Conservation (phyloP, 1,139 yeast species). For the Suhomyces choctaworum region DNA sequence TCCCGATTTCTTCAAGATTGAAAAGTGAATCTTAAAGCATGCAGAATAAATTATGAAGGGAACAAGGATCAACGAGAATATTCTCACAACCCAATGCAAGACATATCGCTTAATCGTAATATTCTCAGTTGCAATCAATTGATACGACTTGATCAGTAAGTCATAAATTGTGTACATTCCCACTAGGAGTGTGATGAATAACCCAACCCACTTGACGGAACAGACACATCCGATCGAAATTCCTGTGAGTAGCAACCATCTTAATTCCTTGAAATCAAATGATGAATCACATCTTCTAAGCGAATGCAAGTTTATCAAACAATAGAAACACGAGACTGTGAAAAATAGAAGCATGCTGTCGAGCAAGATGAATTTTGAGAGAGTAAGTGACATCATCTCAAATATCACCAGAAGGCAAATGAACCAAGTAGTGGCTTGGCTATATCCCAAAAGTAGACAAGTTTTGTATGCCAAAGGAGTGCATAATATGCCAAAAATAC, state of each 20-base stretch:
- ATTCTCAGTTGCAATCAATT: constrained; percentile 31
- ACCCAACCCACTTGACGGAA: constrained; percentile 94
- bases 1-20: constrained; percentile 72
- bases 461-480: constrained; percentile 67
- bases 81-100: constrained; percentile 72
- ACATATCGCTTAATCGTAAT: constrained; percentile 40
- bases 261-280: constrained; percentile 46
- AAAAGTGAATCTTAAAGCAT: constrained; percentile 80
- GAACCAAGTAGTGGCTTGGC: constrained; percentile 50
- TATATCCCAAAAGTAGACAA: constrained; percentile 50
- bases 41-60: constrained; percentile 70
- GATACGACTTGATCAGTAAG: constrained; percentile 64
- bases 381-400: constrained; percentile 64
- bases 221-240: constrained; percentile 87
- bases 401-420: constrained; percentile 60
- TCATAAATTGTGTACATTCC: constrained; percentile 86
- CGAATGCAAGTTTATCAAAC: constrained; percentile 56
- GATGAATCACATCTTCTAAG: constrained; percentile 39
- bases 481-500: constrained; percentile 60
- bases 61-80: constrained; percentile 65
- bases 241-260: constrained; percentile 71
- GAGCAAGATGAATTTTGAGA: constrained; percentile 68
- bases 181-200: constrained; percentile 77
- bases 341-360: constrained; percentile 75
- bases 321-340: constrained; percentile 61